phyloP scores from a whole-genome alignment of 768 basidiomycete genomes.

The Russula brevipes region DNA sequence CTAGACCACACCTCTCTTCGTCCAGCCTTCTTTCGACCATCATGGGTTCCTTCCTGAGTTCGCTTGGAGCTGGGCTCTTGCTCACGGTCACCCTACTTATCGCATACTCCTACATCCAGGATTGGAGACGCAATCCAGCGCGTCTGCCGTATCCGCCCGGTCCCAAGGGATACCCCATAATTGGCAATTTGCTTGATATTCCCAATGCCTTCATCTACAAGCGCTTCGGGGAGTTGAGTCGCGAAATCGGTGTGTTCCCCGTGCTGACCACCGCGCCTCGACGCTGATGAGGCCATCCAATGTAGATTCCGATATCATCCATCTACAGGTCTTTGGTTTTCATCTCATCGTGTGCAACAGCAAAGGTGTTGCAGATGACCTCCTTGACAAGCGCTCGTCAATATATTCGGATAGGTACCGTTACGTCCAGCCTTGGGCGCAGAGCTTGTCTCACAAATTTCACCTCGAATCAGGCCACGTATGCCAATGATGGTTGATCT shows the following conservation, averaged over 20 bases:
- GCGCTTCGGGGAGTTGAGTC: conserved; percentile 21
- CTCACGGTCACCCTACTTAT: conserved; percentile 4
- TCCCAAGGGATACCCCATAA: conserved; percentile 26
- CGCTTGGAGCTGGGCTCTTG: conserved; percentile 1
- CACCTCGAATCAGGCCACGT: conserved; percentile 15
- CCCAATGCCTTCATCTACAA: conserved; percentile 26
- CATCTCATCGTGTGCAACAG: conserved; percentile 35
- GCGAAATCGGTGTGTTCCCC: conserved; percentile 13
- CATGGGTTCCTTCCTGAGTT: conserved; percentile 13
- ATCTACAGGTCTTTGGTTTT: conserved; percentile 29
- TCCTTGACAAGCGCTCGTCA: conserved; percentile 37
- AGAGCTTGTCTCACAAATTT: neutral
- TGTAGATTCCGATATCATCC: conserved; percentile 31
- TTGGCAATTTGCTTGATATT: conserved; percentile 27
- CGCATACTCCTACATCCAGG: conserved; percentile 15
- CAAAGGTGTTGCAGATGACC: conserved; percentile 32
- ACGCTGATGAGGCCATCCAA: neutral
- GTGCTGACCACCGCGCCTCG: neutral
- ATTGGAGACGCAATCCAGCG: conserved; percentile 20
- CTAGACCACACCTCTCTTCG: neutral
- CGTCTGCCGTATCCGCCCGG: conserved; percentile 27
- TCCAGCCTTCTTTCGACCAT: neutral
- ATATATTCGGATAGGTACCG: conserved; percentile 35
- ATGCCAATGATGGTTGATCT: conserved; percentile 25
- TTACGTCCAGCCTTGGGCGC: neutral